Conservation (phyloP, 2,329 filamentous ascomycete species). For the Colletotrichum falcatum region DNA sequence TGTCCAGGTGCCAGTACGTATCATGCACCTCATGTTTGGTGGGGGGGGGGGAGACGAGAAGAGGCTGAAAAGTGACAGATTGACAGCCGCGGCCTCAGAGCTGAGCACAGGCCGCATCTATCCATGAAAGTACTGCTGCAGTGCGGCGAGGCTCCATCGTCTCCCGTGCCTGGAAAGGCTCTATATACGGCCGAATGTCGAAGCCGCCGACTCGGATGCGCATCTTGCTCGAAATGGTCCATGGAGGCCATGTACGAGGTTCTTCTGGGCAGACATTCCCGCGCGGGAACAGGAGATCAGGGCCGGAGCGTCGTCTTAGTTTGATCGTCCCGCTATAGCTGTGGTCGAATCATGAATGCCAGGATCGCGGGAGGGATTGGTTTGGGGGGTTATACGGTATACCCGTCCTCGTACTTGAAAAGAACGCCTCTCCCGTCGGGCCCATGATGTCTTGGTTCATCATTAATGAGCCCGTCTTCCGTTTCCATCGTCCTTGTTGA, state of each 20-base stretch:
- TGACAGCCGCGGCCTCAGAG: background rate
- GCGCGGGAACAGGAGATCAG: background rate
- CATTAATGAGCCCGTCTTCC: conserved; percentile 4
- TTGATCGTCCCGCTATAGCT: conserved; percentile 28
- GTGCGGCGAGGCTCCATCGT: background rate
- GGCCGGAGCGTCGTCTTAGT: background rate
- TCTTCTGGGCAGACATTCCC: background rate
- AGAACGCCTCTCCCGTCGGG: conserved; percentile 21
- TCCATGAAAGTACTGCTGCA: background rate
- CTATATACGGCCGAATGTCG: conserved; percentile 7
- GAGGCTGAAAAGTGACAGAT: conserved; percentile 36
- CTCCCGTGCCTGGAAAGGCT: background rate
- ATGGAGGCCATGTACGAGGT: conserved; percentile 18
- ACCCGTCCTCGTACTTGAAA: conserved; percentile 23
- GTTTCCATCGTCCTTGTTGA: conserved; percentile 9
- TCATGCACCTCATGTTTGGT: conserved; percentile 1
- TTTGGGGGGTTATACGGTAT: background rate
- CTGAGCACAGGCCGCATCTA: background rate
- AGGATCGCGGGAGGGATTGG: background rate
- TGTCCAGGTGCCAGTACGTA: background rate
- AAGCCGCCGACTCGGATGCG: conserved; percentile 7
- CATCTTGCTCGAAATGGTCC: conserved; percentile 14
- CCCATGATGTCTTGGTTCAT: conserved; percentile 19
- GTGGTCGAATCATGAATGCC: conserved; percentile 6
- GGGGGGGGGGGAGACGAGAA: conserved; percentile 5